Conservation (phyloP, 2,329 filamentous ascomycete genomes). For the Onygenales sp. region DNA sequence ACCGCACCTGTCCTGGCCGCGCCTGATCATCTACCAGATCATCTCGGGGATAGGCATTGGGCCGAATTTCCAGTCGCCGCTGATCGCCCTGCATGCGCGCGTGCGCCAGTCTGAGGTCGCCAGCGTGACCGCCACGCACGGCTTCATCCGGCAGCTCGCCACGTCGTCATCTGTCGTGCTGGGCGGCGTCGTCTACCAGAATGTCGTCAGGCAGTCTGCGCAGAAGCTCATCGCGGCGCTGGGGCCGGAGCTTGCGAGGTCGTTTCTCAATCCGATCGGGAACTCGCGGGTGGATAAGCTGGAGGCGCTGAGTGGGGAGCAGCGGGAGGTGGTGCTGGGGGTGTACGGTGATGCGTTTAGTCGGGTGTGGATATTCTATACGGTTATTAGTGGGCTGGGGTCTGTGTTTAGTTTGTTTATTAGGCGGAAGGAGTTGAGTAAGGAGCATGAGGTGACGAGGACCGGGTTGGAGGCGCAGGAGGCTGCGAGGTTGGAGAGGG, state of each 20-base stretch:
- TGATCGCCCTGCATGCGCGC: constrained; percentile 55
- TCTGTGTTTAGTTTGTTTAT: constrained; percentile 33
- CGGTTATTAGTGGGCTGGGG: constrained; percentile 25
- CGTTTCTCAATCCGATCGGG: constrained; percentile 9
- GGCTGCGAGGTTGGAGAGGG: constrained; percentile 28
- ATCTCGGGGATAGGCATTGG: constrained; percentile 53
- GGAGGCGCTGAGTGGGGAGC: constrained; percentile 21
- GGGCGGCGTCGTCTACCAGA: constrained; percentile 43
- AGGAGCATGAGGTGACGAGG: constrained; percentile 32
- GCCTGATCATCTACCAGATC: constrained; percentile 47
- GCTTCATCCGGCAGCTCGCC: constrained; percentile 50
- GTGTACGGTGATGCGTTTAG: constrained; percentile 36
- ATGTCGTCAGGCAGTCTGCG: constrained; percentile 20
- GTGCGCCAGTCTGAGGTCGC: constrained; percentile 53
- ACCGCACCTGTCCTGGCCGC: constrained; percentile 43
- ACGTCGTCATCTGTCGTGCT: constrained; percentile 51
- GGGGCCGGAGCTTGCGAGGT: constrained; percentile 9
- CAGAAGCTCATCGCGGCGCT: constrained; percentile 5
- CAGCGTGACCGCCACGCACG: constrained; percentile 53
- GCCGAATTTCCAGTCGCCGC: constrained; percentile 53
- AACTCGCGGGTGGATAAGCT: constrained; percentile 25
- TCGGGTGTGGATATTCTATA: constrained; percentile 45
- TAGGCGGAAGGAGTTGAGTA: constrained; percentile 28
- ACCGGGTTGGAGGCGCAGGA: constrained; percentile 39
- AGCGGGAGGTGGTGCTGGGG: constrained; percentile 25